Evolutionary conservation across 164 flowering plant species (phyloP), one percentile per base, ranked within the genome.

Genomic region (Cinnamomum micranthum): DNA sequence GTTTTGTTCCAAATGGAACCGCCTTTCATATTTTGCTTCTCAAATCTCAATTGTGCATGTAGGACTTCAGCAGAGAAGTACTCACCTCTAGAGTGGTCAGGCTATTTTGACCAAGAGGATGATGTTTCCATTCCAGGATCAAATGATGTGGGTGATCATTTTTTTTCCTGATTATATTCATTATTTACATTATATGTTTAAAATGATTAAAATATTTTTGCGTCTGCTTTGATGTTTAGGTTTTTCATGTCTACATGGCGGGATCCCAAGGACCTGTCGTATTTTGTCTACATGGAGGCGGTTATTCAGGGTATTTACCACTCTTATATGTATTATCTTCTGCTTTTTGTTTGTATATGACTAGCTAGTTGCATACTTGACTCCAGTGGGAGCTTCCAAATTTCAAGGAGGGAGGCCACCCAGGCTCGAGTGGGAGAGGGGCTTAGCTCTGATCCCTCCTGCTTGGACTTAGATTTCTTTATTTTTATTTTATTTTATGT

Each of bases 251-350:
- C 69, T 93, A 93, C 73, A 81, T 68, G 83, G 94, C 97, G 73
- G 98, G 99, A 76, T 80, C 87, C 19, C 90, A 91, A 79, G 98
- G 99, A 19, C 98, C 99, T 2, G 92, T 93, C 68, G 88, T 92
- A 50, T 92, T 93, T 82, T 93, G 96, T 81, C 84, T 95, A 17
- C 99, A 95, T 81, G 99, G 99, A 64, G 98, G 98, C 65, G 99
- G 99, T 72, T 95, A 85, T 82, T 85, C 97, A 55, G 97, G 99
- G 99, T 93, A 88, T 65, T 72, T n/a, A 65, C 55, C 67, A 59
- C 24, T 28, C 68, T 52, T 31, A 35, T 11, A 23, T 60, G 65
- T 13, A 14, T 6, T 22, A 69, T 69, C 27, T 41, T 47, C 13
- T 50, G 9, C 6, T 69, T 41, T 65, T 6, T 25, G 27, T 28